Percentiles rank a stretch among this genome's conserved stretches.
Evolutionary conservation across 495 filamentous ascomycete species (phyloP).

Genomic region (Entonaema liquescens): DNA sequence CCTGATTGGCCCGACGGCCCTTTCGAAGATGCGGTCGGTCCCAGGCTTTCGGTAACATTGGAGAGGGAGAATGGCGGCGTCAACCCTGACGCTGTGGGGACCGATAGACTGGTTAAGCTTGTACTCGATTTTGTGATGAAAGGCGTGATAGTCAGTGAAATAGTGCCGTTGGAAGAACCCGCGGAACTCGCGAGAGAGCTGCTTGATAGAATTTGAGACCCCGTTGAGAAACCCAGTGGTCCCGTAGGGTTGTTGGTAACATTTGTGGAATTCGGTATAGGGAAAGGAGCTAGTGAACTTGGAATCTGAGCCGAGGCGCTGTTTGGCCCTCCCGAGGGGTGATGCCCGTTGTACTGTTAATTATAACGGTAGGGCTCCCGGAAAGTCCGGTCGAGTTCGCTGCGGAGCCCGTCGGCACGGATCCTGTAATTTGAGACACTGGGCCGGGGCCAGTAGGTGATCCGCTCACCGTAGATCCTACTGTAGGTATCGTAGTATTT

Average conservation of each 20-base stretch:
- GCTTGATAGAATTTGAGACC: conserved; percentile 7
- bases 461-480: conserved; percentile 20
- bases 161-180: conserved; percentile 1
- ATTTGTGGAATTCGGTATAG: conserved; percentile 37
- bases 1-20: conserved; percentile 3
- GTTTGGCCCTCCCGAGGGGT: conserved; percentile 13
- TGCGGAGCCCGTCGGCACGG: neutral
- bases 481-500: conserved; percentile 32
- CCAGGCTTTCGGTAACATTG: conserved; percentile 23
- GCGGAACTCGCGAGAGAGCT: neutral
- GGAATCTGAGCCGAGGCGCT: conserved; percentile 8
- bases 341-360: neutral
- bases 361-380: neutral
- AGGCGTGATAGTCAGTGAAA: conserved; percentile 1
- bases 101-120: conserved; percentile 10
- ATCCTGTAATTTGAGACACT: conserved; percentile 16
- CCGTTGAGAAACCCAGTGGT: conserved; percentile 2
- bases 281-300: conserved; percentile 32
- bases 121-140: conserved; percentile 8
- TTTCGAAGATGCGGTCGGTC: conserved; percentile 10
- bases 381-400: conserved; percentile 14
- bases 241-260: neutral
- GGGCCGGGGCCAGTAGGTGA: conserved; percentile 25
- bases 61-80: conserved; percentile 33
- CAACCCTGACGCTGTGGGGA: neutral